phyloP scores from a whole-genome alignment of 2,329 filamentous ascomycete species.

The Neopestalotiopsis sp. region DNA sequence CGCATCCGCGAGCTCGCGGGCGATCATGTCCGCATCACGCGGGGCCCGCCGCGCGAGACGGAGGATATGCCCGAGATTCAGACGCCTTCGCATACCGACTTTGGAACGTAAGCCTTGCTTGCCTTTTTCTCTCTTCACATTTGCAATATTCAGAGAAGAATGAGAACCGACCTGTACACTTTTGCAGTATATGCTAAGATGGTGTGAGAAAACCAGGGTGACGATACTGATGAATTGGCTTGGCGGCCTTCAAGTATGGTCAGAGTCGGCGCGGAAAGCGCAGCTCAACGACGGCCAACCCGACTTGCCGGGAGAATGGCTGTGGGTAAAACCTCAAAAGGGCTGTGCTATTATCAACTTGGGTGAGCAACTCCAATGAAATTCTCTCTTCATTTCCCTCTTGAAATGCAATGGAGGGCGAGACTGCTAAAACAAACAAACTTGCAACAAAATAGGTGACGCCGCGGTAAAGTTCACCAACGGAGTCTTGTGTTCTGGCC shows the following conservation, averaged over 20 bases:
- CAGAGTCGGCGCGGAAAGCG: constrained; percentile 32
- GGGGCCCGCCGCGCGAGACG: constrained; percentile 33
- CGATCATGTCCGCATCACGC: constrained; percentile 38
- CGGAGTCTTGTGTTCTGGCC: constrained; percentile 38
- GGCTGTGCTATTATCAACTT: constrained; percentile 44
- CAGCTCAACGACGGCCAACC: constrained; percentile 30
- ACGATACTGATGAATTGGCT: constrained; percentile 45
- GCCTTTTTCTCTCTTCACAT: background rate
- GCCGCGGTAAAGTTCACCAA: constrained; percentile 42
- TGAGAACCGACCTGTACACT: background rate
- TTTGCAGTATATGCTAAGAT: background rate
- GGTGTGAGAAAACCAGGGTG: constrained; percentile 27
- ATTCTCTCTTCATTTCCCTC: background rate
- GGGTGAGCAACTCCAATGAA: constrained; percentile 15
- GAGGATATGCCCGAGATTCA: constrained; percentile 37
- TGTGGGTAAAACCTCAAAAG: constrained; percentile 40
- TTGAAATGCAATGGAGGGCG: background rate
- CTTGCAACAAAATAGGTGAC: constrained; percentile 27
- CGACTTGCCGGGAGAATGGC: constrained; percentile 36
- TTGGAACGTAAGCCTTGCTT: constrained; percentile 35
- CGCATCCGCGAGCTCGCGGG: constrained; percentile 34
- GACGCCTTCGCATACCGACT: constrained; percentile 41
- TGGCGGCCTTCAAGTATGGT: constrained; percentile 43
- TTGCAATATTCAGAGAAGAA: background rate
- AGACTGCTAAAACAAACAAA: too few species aligned